phyloP scores from a whole-genome alignment of 495 filamentous ascomycete genomes.

The Podospora didyma region DNA sequence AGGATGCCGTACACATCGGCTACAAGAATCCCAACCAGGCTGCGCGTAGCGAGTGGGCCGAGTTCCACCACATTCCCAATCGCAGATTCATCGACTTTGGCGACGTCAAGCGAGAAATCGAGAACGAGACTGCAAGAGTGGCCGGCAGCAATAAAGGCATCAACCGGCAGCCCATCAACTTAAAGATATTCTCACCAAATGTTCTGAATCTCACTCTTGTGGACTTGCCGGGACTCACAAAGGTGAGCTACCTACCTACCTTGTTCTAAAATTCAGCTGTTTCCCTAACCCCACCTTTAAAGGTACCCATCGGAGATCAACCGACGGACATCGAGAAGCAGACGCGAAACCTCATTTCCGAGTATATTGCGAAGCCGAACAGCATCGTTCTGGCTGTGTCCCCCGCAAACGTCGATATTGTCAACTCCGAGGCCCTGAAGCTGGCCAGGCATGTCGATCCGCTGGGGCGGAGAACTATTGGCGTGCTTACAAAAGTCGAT shows the following conservation, averaged over 20 bases:
- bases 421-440: conserved; percentile 97
- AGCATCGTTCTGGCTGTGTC: conserved; percentile 97
- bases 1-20: conserved; percentile 54
- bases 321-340: conserved; percentile 98
- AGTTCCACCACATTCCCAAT: conserved; percentile 91
- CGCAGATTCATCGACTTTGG: conserved; percentile 88
- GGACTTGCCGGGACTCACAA: conserved; percentile 92
- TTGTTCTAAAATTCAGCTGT: conserved; percentile 1
- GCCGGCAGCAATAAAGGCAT: conserved; percentile 98
- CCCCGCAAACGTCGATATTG: conserved; percentile 95
- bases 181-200: conserved; percentile 98
- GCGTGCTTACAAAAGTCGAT: conserved; percentile 95
- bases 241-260: conserved; percentile 52
- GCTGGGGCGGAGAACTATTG: conserved; percentile 90
- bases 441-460: conserved; percentile 96
- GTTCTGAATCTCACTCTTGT: conserved; percentile 96
- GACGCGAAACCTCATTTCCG: conserved; percentile 90
- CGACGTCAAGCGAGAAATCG: conserved; percentile 93
- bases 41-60: conserved; percentile 75
- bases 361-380: conserved; percentile 99
- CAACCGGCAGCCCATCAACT: conserved; percentile 93
- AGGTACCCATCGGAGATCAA: conserved; percentile 96
- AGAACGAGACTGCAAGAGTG: conserved; percentile 91
- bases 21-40: conserved; percentile 43
- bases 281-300: conserved; percentile 6